Percentiles rank a stretch among this genome's conserved stretches.
Evolutionary conservation across 371 early-diverging fungal genomes (phyloP).

Genomic region (Mortierella sp.): DNA sequence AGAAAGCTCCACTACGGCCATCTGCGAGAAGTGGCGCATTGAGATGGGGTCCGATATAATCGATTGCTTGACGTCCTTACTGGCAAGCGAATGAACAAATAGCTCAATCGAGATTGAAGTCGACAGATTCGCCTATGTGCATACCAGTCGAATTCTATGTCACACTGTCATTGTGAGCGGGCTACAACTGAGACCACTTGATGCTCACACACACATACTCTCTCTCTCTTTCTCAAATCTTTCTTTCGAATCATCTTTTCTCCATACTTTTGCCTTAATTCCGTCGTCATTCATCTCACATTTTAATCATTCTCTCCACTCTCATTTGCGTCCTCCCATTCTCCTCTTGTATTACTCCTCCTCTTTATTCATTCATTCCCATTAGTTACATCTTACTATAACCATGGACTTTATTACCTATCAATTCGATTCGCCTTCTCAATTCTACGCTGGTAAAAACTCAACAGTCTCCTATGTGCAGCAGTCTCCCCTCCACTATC

Average conservation of each 20-base stretch:
- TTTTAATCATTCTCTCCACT: background rate
- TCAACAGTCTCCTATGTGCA: background rate
- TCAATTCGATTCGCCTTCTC: slow-evolving; percentile 47
- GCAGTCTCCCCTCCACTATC: too few relatives aligned
- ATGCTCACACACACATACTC: too few relatives aligned
- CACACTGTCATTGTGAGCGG: background rate
- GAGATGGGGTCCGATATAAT: too few relatives aligned
- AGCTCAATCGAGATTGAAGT: too few relatives aligned
- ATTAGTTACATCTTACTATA: background rate
- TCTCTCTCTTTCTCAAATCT: background rate
- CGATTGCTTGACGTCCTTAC: too few relatives aligned
- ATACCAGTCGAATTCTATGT: background rate
- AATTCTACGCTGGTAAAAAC: slow-evolving; percentile 66
- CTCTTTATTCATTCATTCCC: background rate
- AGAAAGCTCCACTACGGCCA: background rate
- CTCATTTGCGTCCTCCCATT: background rate
- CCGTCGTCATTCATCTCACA: background rate
- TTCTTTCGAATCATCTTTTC: background rate
- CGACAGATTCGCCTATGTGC: too few relatives aligned
- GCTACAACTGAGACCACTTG: background rate
- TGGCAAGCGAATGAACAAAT: too few relatives aligned
- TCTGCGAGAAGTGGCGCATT: too few relatives aligned
- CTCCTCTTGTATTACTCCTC: background rate
- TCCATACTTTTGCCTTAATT: background rate
- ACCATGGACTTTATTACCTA: slow-evolving; percentile 55